Percentiles rank a stretch among this genome's conserved stretches.
These are phyloP conservation scores for Olyra latifolia DNA, from an alignment of 176 grass and related monocot genomes.

Conservation along the genomic window DNA sequence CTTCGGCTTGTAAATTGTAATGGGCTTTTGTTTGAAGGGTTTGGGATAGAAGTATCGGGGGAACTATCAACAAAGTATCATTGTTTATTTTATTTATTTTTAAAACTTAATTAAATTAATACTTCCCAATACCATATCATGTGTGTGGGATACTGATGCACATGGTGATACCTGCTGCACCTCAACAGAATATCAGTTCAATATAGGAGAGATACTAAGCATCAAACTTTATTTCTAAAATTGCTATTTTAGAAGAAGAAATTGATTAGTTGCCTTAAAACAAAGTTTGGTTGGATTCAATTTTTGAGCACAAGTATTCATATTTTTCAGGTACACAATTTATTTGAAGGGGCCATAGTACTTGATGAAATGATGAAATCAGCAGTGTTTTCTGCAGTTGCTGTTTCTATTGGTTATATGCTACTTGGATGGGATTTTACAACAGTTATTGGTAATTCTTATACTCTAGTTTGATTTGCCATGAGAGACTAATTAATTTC, in stretches of 20 bases:
- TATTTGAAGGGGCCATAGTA: slow-evolving; percentile 23
- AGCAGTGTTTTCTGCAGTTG: slow-evolving; percentile 53
- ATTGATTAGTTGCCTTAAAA: not conserved
- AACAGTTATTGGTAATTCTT: slow-evolving; percentile 56
- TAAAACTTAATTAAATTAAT: too few species aligned
- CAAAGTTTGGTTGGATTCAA: slow-evolving; percentile 8
- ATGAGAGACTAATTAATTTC: slow-evolving; percentile 3
- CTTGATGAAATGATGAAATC: slow-evolving; percentile 45
- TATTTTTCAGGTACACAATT: slow-evolving; percentile 34
- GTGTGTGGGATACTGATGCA: too few species aligned
- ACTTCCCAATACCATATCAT: too few species aligned
- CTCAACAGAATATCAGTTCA: too few species aligned
- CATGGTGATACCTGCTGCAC: too few species aligned
- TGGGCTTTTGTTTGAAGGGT: too few species aligned
- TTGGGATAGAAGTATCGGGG: too few species aligned
- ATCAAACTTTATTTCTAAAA: slow-evolving; percentile 8
- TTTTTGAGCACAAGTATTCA: slow-evolving; percentile 21
- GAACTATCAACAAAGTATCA: too few species aligned
- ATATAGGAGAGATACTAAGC: not conserved
- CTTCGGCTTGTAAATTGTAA: too few species aligned
- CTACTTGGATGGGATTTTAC: slow-evolving; percentile 83
- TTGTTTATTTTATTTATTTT: too few species aligned
- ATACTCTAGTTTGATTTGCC: not conserved
- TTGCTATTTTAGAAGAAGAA: slow-evolving; percentile 4
- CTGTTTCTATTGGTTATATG: slow-evolving; percentile 71